phyloP scores from a whole-genome alignment of 2,329 filamentous ascomycete species.

The Achaetomium macrosporum region DNA sequence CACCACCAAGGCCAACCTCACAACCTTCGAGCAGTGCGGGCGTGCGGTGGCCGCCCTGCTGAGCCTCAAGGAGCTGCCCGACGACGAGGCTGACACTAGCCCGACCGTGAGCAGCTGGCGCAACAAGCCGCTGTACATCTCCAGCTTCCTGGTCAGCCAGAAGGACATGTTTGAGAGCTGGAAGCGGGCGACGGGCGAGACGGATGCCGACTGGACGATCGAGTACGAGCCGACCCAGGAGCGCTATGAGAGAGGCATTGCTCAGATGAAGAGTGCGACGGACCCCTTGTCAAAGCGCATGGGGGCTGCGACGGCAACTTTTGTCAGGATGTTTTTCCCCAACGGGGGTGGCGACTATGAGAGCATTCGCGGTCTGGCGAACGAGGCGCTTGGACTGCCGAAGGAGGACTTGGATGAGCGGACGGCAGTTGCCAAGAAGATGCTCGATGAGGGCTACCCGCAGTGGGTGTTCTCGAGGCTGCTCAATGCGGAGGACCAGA shows the following conservation, averaged over 20 bases:
- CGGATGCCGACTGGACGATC: constrained; percentile 1
- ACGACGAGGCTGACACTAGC: neutral
- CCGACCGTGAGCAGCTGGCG: neutral
- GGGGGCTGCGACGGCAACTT: neutral
- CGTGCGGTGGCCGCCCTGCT: neutral
- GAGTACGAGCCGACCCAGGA: neutral
- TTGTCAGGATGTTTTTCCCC: neutral
- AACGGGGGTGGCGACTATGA: neutral
- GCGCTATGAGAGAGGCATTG: neutral
- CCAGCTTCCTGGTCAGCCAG: constrained; percentile 7
- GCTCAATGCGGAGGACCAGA: neutral
- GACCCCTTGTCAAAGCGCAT: neutral
- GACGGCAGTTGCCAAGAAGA: neutral
- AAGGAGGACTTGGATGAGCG: constrained; percentile 3
- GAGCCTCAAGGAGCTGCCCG: constrained; percentile 1
- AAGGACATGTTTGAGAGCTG: constrained; percentile 7
- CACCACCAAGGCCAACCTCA: neutral
- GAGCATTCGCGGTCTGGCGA: neutral
- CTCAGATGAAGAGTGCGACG: neutral
- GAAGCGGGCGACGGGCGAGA: neutral
- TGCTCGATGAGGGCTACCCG: neutral
- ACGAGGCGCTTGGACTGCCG: neutral
- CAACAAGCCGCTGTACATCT: constrained; percentile 1
- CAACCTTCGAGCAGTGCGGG: neutral
- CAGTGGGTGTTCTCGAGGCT: neutral